Percentiles rank a stretch among this genome's conserved stretches.
Evolutionary conservation across 192 early-diverging fungal species (phyloP).

Genomic region (Umbelopsis sp.): DNA sequence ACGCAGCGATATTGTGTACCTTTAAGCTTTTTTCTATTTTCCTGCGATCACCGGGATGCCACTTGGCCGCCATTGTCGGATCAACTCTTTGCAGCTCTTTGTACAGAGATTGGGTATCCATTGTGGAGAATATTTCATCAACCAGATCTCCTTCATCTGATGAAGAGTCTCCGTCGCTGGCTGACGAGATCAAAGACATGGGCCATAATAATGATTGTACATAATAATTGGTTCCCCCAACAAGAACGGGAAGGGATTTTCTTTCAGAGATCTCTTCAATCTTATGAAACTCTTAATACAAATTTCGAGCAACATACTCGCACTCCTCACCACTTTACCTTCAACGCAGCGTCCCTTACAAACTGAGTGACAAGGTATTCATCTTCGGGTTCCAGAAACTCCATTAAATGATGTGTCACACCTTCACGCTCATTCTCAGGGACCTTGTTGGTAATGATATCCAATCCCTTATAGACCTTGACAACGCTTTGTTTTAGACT

Average conservation of each 20-base stretch:
- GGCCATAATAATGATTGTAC: constrained; percentile 89
- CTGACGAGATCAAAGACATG: constrained; percentile 58
- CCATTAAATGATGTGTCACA: constrained; percentile 86
- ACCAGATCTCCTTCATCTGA: constrained; percentile 26
- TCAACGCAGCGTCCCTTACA: constrained; percentile 69
- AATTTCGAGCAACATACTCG: neutral
- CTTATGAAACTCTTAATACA: constrained; percentile 32
- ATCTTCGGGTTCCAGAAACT: constrained; percentile 64
- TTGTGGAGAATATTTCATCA: constrained; percentile 19
- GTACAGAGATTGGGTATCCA: constrained; percentile 63
- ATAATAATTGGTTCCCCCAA: constrained; percentile 98
- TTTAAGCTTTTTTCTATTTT: constrained; percentile 87
- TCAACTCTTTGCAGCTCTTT: constrained; percentile 72
- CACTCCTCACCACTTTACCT: constrained; percentile 45
- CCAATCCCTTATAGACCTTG: constrained; percentile 86
- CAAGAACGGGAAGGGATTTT: constrained; percentile 79
- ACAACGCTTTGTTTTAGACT: neutral
- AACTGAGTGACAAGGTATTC: constrained; percentile 93
- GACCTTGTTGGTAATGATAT: constrained; percentile 96
- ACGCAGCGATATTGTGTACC: constrained; percentile 42
- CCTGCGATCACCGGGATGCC: constrained; percentile 88
- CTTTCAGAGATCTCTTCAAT: constrained; percentile 80
- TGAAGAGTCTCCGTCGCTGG: constrained; percentile 19
- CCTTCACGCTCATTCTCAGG: constrained; percentile 65
- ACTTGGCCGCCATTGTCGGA: constrained; percentile 83